phyloP scores from a whole-genome alignment of 2,329 filamentous ascomycete species.

The Fusarium anthophilum region DNA sequence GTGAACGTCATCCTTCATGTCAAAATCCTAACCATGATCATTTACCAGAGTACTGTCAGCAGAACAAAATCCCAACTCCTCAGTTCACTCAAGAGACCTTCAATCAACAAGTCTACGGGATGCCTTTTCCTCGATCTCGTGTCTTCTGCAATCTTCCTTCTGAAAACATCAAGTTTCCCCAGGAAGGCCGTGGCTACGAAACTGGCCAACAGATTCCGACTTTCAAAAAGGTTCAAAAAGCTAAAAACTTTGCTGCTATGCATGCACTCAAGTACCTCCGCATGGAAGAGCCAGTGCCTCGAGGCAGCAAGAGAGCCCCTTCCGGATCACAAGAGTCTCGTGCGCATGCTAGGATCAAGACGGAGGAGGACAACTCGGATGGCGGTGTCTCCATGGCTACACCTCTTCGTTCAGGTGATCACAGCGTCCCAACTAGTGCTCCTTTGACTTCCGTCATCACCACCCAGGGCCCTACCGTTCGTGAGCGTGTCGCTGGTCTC shows the following conservation, averaged over 20 bases:
- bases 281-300: not conserved
- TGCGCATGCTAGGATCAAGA: conserved; percentile 21
- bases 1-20: not conserved
- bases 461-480: conserved; percentile 6
- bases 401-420: not conserved
- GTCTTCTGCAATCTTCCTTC: conserved; percentile 39
- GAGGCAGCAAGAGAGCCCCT: conserved; percentile 7
- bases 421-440: not conserved
- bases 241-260: conserved; percentile 63
- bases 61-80: not conserved
- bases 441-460: not conserved
- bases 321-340: conserved; percentile 5
- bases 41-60: conserved; percentile 23
- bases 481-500: conserved; percentile 46
- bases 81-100: conserved; percentile 14
- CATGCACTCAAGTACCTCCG: conserved; percentile 46
- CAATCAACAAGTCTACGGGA: conserved; percentile 26
- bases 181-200: conserved; percentile 48
- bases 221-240: conserved; percentile 61
- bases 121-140: conserved; percentile 37
- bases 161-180: conserved; percentile 38
- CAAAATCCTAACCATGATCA: not conserved
- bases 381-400: not conserved
- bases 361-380: conserved; percentile 21
- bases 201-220: conserved; percentile 42